Evolutionary conservation across 2,329 filamentous ascomycete genomes (phyloP).

Genomic region (Lachnellula suecica): DNA sequence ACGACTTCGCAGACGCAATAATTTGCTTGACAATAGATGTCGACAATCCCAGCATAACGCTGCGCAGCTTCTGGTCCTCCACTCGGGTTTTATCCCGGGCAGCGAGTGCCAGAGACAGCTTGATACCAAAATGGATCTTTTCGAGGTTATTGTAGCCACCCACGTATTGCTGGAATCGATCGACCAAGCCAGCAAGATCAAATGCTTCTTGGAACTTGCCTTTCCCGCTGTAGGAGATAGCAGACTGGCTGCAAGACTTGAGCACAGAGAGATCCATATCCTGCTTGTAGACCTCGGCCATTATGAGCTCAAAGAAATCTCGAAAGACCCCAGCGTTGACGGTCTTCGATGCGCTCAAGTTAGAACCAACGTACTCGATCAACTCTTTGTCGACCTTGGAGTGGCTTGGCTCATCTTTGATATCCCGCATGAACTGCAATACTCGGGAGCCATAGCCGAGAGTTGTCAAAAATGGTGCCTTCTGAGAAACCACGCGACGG

Average conservation of each 20-base stretch:
- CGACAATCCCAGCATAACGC: slow-evolving; percentile 38
- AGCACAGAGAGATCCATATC: slow-evolving; percentile 39
- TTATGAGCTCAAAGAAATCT: slow-evolving; percentile 18
- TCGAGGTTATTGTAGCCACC: slow-evolving; percentile 40
- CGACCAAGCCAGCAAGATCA: slow-evolving; percentile 42
- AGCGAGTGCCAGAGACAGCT: slow-evolving; percentile 44
- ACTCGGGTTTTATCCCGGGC: slow-evolving; percentile 39
- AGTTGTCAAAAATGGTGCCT: slow-evolving; percentile 39
- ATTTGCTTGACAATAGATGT: slow-evolving; percentile 41
- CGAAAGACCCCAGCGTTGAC: slow-evolving; percentile 28
- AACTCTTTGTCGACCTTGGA: slow-evolving; percentile 32
- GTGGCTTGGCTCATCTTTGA: slow-evolving; percentile 40
- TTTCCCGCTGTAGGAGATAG: slow-evolving; percentile 35
- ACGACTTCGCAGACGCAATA: slow-evolving; percentile 40
- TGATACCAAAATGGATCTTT: slow-evolving; percentile 44
- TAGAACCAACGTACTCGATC: slow-evolving; percentile 34
- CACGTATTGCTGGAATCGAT: slow-evolving; percentile 42
- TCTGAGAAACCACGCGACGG: slow-evolving; percentile 39
- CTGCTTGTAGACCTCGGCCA: slow-evolving; percentile 25
- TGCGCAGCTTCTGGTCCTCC: slow-evolving; percentile 34
- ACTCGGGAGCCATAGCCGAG: slow-evolving; percentile 27
- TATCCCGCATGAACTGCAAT: slow-evolving; percentile 32
- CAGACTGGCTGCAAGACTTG: slow-evolving; percentile 34
- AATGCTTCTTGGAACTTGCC: slow-evolving; percentile 41
- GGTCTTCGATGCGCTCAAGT: slow-evolving; percentile 32